Evolutionary conservation across 2,329 filamentous ascomycete species (phyloP), one percentile per base, ranked within the genome.

Genomic region (Xylaria arbuscula): DNA sequence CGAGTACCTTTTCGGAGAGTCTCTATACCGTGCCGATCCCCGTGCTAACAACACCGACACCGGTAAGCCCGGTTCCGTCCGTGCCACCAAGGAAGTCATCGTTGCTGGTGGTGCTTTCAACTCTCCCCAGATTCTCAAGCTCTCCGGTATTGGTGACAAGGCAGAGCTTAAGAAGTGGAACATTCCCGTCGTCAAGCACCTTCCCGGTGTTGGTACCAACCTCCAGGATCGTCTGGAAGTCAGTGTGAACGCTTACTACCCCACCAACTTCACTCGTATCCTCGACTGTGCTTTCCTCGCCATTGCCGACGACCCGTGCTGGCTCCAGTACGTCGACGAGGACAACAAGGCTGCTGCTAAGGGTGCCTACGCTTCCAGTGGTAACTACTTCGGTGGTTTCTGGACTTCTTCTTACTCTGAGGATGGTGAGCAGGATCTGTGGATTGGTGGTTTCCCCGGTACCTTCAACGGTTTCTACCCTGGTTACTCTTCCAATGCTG

Each of bases 181-280:
- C 36, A 86, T 88, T 66, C 75, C 80, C 2, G 79, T 86, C 7
- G 70, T 87, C 42, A 74, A 77, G 0, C 81, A 88, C 70, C 79
- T 85, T 0, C 86, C 85, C 0, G 86, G 85, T 59, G 85, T 89
- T 22, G 87, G 86, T 38, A 83, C 78, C 10, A 87, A 88, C 76
- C 79, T 89, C 7, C 81, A 86, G 74, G 85, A 89, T 73, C 83
- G 83, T 57, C 82, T 83, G 72, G 83, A 84, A 73, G 79, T 83
- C 57, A 76, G 76, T 42, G 73, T 81, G 22, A 72, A 80, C 40
- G 83, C 79, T n/a, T 76, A 83, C 3, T 65, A 61, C 42, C 68
- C 64, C 32, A 63, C 59, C 61, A 71, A 71, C 67, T 71, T 66
- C 56, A 70, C 67, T 22, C 64, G 67, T 10, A 65, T 71, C n/a